A percentile compares a stretch with the other conserved stretches of the same genome.
phyloP scores from a whole-genome alignment of 495 filamentous ascomycete species.

The Rostrohypoxylon terebratum region DNA sequence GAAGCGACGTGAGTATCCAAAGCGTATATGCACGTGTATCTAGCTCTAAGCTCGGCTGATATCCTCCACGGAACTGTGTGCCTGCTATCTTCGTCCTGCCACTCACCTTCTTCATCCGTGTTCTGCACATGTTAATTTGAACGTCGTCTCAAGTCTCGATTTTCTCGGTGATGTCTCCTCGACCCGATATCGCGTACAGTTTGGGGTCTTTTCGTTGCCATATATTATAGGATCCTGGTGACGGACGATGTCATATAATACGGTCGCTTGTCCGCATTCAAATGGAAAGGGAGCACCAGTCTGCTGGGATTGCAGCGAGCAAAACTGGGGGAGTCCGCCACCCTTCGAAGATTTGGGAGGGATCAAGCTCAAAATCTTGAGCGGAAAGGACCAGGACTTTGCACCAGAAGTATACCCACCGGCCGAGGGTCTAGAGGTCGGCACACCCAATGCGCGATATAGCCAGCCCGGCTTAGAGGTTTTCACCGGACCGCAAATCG shows the following conservation, averaged over 20 bases:
- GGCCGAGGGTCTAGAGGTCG: slow-evolving; percentile 38
- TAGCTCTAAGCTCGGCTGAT: background rate
- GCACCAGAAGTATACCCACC: slow-evolving; percentile 30
- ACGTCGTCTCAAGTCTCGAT: background rate
- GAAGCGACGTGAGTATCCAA: background rate
- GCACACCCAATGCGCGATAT: slow-evolving; percentile 16
- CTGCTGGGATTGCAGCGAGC: slow-evolving; percentile 45
- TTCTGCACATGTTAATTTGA: background rate
- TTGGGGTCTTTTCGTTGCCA: background rate
- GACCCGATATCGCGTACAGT: slow-evolving; percentile 3
- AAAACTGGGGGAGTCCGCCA: slow-evolving; percentile 17
- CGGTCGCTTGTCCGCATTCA: slow-evolving; percentile 23
- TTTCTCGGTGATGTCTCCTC: slow-evolving; percentile 1
- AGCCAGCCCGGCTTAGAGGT: slow-evolving; percentile 35
- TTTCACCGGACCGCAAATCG: slow-evolving; percentile 12
- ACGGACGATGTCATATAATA: slow-evolving; percentile 18
- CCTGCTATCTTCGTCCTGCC: slow-evolving; percentile 1
- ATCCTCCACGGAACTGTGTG: background rate
- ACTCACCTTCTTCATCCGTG: background rate
- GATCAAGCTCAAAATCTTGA: slow-evolving; percentile 17
- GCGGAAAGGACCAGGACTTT: slow-evolving; percentile 7
- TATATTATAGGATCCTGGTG: background rate
- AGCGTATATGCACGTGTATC: background rate
- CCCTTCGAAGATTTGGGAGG: slow-evolving; percentile 8
- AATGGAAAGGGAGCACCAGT: slow-evolving; percentile 24